phyloP scores from a whole-genome alignment of 805 yeast genomes.

The Yarrowia keelungensis region DNA sequence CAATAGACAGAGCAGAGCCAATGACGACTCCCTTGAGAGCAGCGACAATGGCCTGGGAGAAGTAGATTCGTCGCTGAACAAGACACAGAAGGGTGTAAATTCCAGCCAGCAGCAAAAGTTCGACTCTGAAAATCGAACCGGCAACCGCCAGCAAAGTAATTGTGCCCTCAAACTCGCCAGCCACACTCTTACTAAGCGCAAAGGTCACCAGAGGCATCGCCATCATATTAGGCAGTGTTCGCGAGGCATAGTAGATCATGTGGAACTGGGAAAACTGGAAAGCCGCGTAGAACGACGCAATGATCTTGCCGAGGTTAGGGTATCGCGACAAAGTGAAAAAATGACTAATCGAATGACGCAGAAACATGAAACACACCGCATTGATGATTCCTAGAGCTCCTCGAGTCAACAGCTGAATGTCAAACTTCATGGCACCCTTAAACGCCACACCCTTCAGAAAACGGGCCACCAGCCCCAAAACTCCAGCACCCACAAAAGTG shows the following conservation, averaged over 20 bases:
- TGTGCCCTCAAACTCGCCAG: conserved; percentile 58
- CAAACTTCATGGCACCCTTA: conserved; percentile 45
- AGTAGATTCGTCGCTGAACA: conserved; percentile 56
- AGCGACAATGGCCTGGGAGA: conserved; percentile 48
- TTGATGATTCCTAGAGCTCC: conserved; percentile 68
- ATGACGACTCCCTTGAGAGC: conserved; percentile 56
- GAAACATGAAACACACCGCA: conserved; percentile 57
- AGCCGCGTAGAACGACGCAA: conserved; percentile 60
- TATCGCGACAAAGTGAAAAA: conserved; percentile 44
- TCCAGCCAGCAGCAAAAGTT: conserved; percentile 62
- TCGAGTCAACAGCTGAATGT: conserved; percentile 63
- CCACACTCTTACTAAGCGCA: conserved; percentile 60
- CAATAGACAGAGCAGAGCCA: conserved; percentile 59
- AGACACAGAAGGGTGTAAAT: conserved; percentile 54
- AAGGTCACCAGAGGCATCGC: conserved; percentile 74
- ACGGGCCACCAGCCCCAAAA: conserved; percentile 58
- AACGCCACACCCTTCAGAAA: not conserved
- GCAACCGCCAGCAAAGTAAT: conserved; percentile 64
- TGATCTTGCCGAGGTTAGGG: conserved; percentile 40
- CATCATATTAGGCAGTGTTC: conserved; percentile 84
- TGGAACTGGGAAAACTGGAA: conserved; percentile 78
- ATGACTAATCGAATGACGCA: conserved; percentile 55
- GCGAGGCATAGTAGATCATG: conserved; percentile 74
- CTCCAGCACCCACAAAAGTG: conserved; percentile 74
- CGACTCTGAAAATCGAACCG: conserved; percentile 75